Percentiles rank a stretch among this genome's conserved stretches.
Evolutionary conservation across 495 filamentous ascomycete species (phyloP).

Genomic region (Aspergillus baeticus): DNA sequence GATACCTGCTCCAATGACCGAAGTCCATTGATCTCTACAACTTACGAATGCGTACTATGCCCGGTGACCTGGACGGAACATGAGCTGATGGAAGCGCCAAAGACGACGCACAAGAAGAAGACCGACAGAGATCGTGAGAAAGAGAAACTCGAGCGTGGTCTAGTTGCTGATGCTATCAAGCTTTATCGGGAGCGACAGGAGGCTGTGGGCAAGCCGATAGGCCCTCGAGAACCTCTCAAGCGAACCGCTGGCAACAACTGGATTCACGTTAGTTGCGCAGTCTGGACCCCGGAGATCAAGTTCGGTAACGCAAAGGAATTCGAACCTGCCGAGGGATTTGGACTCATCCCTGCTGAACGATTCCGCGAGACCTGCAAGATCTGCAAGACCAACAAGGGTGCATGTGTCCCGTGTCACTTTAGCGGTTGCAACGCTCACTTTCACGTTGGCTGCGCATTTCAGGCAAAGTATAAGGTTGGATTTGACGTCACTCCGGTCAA

Average conservation of each 20-base stretch:
- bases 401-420: conserved; percentile 74
- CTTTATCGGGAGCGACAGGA: conserved; percentile 81
- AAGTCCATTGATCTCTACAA: conserved; percentile 78
- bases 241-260: conserved; percentile 92
- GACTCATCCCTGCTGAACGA: conserved; percentile 63
- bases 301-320: conserved; percentile 81
- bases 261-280: conserved; percentile 92
- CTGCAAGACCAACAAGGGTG: conserved; percentile 67
- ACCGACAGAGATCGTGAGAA: conserved; percentile 88
- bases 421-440: conserved; percentile 73
- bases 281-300: conserved; percentile 89
- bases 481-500: conserved; percentile 92
- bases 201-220: conserved; percentile 71
- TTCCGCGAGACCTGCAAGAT: conserved; percentile 80
- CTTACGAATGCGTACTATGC: conserved; percentile 90
- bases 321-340: conserved; percentile 84
- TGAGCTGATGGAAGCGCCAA: conserved; percentile 82
- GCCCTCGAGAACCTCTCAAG: conserved; percentile 90
- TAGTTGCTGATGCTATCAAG: conserved; percentile 68
- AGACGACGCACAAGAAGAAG: conserved; percentile 87
- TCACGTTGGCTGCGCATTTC: conserved; percentile 87
- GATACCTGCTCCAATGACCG: conserved; percentile 95
- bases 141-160: conserved; percentile 79
- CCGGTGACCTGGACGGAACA: conserved; percentile 70
- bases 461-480: conserved; percentile 76